Evolutionary conservation across 192 early-diverging fungal genomes (phyloP), one percentile per base, ranked within the genome.

Genomic region (Piromyces sp.): DNA sequence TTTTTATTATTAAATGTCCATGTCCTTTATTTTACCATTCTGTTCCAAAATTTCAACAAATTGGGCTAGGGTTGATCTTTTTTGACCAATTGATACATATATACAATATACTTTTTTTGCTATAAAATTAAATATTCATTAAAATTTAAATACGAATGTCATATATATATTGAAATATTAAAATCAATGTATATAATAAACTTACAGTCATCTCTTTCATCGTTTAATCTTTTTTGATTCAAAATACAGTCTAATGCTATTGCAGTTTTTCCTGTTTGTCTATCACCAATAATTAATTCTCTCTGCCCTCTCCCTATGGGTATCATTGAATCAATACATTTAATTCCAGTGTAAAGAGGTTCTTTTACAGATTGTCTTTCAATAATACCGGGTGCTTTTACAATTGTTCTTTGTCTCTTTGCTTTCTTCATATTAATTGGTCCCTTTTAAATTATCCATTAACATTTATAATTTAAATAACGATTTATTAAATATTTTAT

Each of bases 251-350:
- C 97, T 82, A 99, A 90, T 33, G 96, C 96, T 85, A 99, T 96
- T 84, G 97, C 93, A 85, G 97, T 99, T 94, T 99, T 99, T 86
- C 97, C 97, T 84, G 97, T 99, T 88, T 99, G 97, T 93, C 96
- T 95, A 91, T 99, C 97, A 88, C 97, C 97, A 89, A 98, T 99
- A 88, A 99, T 99, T 91, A 99, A 93, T 91, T 99, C 97, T 95
- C 97, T 95, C 93, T 99, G 97, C 87, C 97, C 97, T 96, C 97
- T 96, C 86, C 97, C 97, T 84, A 99, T 97, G 83, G 97, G 97
- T 84, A 99, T 93, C 97, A 99, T 99, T 89, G 97, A 98, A 93
- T 99, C 97, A 86, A 99, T 96, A 85, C 95, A 99, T 93, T 99
- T 99, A 91, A 96, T 97, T 90, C 97, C 97, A 88, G 97, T 99